Base-by-base conservation (phyloP, 2,329 filamentous ascomycete genomes). In the Alternaria gaisen region DNA sequence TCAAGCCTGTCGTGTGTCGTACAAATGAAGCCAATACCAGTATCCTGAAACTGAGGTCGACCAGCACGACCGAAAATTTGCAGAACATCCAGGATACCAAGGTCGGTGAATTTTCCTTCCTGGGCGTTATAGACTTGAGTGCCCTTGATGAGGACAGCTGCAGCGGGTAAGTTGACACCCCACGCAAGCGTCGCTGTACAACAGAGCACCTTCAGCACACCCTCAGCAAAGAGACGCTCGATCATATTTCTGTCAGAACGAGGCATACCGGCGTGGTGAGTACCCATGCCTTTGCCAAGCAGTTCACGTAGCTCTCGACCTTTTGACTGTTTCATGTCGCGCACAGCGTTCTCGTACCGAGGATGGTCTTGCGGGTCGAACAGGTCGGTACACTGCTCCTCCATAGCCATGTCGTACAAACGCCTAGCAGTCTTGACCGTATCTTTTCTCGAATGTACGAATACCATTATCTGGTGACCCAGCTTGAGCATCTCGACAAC, bases 381-480 rank as follows among this genome's bases (percentile, higher is more conserved):
- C 0, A 99, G 83, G 60, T 97, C 91, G 11, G 88, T 82, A 65
- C 91, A 92, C 43, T 88, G 86, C 40, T 97, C 86, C 34, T 98
- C 94, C 3, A 88, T 83, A 1, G 95, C 95, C 83, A 95, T 93
- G 69, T 97, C 90, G 63, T 91, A 89, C 26, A 99, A 83, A 82
- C 90, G 92, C 67, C 91, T 90, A 46, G 95, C 94, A 1, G 94
- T 96, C 63, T 91, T 87, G 67, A 97, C 88, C 0, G 96, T 99
- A 70, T 99, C 96, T 75, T 97, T 94, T 26, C 95, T 87, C 1
- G 94, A 97, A 77, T 99, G 96, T 11, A 99, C 96, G 78, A 99
- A 99, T 0, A 99, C 94, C 96, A 99, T 99, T 67, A 99, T 87
- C 77, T 99, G 95, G 72, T 99, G 95, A n/a, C 92, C 94, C 60